Evolutionary conservation across 768 basidiomycete genomes (phyloP), one percentile per base, ranked within the genome.

Genomic region (Russula earlei): DNA sequence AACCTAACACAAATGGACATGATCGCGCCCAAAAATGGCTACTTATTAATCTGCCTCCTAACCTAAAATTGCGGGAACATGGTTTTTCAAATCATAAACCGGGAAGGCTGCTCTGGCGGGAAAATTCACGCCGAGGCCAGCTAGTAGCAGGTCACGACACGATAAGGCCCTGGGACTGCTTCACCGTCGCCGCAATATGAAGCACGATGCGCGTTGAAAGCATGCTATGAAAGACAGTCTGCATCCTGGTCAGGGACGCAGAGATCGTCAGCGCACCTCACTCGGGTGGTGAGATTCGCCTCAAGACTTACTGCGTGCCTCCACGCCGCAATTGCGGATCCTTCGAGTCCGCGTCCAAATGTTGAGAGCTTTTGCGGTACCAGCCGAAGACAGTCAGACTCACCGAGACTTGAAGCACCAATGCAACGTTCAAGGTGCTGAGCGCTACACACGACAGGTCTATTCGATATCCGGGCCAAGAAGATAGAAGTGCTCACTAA

Each of bases 171-270:
- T n/a, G n/a, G n/a, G n/a, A n/a, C n/a, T 58, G 8, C 14, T 37
- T 52, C 20, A 46, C 37, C 11, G 42, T 29, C 3, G 31, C 20
- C 1, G 47, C 33, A 2, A 47, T 31, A 38, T 60, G 56, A 20
- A 60, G 52, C 27, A 60, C 59, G 14, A 58, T 45, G 4, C 59
- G 56, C 42, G 59, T 58, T 6, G 59, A 36, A 12, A 60, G 50
- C 10, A 58, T 17, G 31, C 59, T 53, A 22, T 60, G 59, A 6
- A 34, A 19, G 1, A 36, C 42, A 10, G 37, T 50, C 52, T 61
- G 59, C 2, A 61, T 29, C 10, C 57, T 61, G n/a, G 19, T 9
- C 34, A 14, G 10, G 4, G 14, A 42, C 17, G 44, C 3, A 7
- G 4, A 5, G 6, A 10, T 25, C 14, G 38, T 44, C n/a, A 41